These are phyloP conservation scores for Trametes cubensis DNA, from an alignment of 768 basidiomycete species.

Conservation along the genomic window DNA sequence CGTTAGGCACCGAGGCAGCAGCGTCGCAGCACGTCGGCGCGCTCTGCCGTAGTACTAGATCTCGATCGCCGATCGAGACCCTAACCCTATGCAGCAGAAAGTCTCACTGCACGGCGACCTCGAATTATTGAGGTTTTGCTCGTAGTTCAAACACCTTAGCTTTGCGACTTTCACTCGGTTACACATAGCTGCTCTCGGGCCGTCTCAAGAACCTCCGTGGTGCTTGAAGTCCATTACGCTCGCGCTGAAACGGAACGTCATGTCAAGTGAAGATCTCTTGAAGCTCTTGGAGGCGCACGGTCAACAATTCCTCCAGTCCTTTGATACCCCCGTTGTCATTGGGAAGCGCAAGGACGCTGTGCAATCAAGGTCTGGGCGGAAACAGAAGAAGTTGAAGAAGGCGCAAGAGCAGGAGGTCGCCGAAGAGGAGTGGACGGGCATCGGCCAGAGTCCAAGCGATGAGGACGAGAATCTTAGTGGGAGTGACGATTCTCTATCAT, in stretches of 20 bases:
- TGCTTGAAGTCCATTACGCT: too few species aligned
- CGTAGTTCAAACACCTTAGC: neutral
- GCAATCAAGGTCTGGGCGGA: conserved; percentile 2
- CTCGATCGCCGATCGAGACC: neutral
- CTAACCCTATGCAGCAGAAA: conserved; percentile 7
- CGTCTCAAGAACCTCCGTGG: too few species aligned
- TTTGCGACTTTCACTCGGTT: neutral
- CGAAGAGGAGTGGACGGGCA: conserved; percentile 49
- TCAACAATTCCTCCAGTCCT: conserved; percentile 47
- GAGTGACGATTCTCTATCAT: neutral
- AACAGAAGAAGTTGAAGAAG: conserved; percentile 30
- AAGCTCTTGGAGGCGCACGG: conserved; percentile 49
- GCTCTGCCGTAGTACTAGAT: too few species aligned
- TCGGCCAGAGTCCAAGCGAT: conserved; percentile 27
- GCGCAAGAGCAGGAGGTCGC: conserved; percentile 24
- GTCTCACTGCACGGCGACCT: too few species aligned
- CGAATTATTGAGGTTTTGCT: neutral
- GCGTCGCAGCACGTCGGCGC: too few species aligned
- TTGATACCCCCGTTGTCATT: conserved; percentile 32
- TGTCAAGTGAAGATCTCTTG: conserved; percentile 41
- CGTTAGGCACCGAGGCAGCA: too few species aligned
- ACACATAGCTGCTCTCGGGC: too few species aligned
- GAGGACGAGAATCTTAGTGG: neutral
- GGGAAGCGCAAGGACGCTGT: conserved; percentile 28
- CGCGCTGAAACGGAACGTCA: neutral